These are phyloP conservation scores for Coemansia sp. DNA, from an alignment of 192 early-diverging fungal species.

Conservation along the genomic window DNA sequence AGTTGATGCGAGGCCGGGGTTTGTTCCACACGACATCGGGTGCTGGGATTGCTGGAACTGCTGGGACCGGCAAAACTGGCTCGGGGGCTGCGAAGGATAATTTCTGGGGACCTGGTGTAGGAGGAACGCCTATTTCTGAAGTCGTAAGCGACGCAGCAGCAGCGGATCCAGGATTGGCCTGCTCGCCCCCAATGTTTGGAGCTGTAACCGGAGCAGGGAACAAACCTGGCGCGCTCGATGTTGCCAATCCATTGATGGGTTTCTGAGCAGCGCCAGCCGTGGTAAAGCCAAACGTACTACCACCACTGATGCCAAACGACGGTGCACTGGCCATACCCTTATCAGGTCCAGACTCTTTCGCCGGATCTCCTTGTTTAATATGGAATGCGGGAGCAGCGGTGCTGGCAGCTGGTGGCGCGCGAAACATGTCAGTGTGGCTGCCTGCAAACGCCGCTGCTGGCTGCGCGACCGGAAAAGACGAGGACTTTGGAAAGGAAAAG, in stretches of 20 bases:
- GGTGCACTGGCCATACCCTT: background rate
- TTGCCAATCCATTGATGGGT: background rate
- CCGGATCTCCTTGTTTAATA: background rate
- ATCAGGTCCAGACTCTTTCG: background rate
- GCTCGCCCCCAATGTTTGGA: background rate
- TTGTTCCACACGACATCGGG: slow-evolving; percentile 36
- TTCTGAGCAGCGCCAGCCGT: background rate
- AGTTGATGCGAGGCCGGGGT: slow-evolving; percentile 48
- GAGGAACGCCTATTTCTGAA: background rate
- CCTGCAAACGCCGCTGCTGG: slow-evolving; percentile 8
- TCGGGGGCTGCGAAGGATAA: background rate
- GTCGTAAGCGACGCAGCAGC: background rate
- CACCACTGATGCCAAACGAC: background rate
- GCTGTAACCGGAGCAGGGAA: background rate
- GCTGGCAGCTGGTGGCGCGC: background rate
- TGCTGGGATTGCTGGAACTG: slow-evolving; percentile 3
- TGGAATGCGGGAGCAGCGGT: background rate
- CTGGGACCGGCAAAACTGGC: slow-evolving; percentile 1
- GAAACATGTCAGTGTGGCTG: slow-evolving; percentile 5
- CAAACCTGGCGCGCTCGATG: background rate
- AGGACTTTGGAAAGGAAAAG: background rate
- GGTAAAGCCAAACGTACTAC: background rate
- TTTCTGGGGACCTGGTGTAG: background rate
- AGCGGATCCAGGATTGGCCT: background rate
- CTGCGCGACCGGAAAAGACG: background rate